Evolutionary conservation across 1,139 yeast genomes (phyloP).

Genomic region (Yamadazyma pseudoaaseri): DNA sequence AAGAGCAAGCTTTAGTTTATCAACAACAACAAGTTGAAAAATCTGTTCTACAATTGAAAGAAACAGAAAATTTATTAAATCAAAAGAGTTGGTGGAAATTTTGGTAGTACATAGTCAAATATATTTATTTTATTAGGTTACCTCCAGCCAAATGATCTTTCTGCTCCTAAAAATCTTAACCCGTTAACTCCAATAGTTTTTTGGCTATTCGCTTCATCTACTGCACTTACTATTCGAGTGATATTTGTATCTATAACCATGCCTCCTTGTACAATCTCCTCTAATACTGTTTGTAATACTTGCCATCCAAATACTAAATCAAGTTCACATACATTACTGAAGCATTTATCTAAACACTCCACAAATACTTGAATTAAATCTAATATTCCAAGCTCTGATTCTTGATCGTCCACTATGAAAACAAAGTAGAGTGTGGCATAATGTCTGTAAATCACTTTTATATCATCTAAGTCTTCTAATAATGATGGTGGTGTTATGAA

Average conservation of each 20-base stretch:
- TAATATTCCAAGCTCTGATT: slow-evolving; percentile 87
- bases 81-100: slow-evolving; percentile 29
- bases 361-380: slow-evolving; percentile 97
- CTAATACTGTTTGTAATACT: slow-evolving; percentile 85
- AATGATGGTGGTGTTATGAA: slow-evolving; percentile 80
- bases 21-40: slow-evolving; percentile 40
- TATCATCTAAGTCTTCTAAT: slow-evolving; percentile 70
- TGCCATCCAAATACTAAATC: slow-evolving; percentile 98
- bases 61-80: slow-evolving; percentile 29
- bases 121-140: slow-evolving; percentile 8
- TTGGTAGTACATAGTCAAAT: slow-evolving; percentile 9
- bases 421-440: slow-evolving; percentile 95
- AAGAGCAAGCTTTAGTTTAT: slow-evolving; percentile 44
- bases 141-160: slow-evolving; percentile 46
- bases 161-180: slow-evolving; percentile 18
- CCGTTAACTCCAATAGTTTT: slow-evolving; percentile 18
- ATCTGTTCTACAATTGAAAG: slow-evolving; percentile 30
- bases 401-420: slow-evolving; percentile 93
- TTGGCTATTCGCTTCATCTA: slow-evolving; percentile 59
- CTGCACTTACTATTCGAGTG: slow-evolving; percentile 76
- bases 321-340: slow-evolving; percentile 90
- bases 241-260: slow-evolving; percentile 98
- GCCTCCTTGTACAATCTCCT: slow-evolving; percentile 95
- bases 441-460: slow-evolving; percentile 88
- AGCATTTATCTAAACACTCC: slow-evolving; percentile 89